phyloP scores from a whole-genome alignment of 208 protist genomes.

The Entamoeba dispar region DNA sequence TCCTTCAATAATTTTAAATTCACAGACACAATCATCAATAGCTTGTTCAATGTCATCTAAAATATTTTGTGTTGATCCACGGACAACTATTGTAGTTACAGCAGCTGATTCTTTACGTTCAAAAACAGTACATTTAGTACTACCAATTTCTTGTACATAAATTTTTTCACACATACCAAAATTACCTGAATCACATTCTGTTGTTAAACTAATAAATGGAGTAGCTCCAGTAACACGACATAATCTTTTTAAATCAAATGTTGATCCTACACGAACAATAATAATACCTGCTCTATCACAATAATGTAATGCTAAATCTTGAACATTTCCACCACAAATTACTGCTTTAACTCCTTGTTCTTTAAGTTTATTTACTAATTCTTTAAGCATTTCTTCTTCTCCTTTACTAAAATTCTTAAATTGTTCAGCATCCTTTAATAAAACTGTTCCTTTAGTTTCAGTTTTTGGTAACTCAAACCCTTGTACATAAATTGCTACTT shows the following conservation, averaged over 20 bases:
- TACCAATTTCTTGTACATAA: conserved; percentile 1
- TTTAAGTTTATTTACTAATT: background rate
- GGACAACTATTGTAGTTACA: conserved; percentile 77
- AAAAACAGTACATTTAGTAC: background rate
- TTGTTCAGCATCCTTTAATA: conserved; percentile 81
- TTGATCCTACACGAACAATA: conserved; percentile 1
- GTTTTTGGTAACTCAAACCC: conserved; percentile 7
- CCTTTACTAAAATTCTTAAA: conserved; percentile 62
- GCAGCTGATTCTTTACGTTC: background rate
- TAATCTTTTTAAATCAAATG: conserved; percentile 17
- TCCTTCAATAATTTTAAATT: background rate
- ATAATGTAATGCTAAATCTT: conserved; percentile 17
- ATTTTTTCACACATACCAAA: conserved; percentile 5
- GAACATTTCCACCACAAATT: background rate
- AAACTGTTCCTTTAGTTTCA: conserved; percentile 30
- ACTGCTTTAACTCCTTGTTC: conserved; percentile 1
- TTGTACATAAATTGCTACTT: conserved; percentile 24
- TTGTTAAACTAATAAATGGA: background rate
- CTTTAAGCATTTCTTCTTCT: conserved; percentile 3
- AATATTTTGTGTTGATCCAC: conserved; percentile 82
- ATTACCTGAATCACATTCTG: background rate
- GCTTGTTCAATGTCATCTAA: conserved; percentile 75
- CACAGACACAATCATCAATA: conserved; percentile 34
- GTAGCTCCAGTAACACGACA: conserved; percentile 3
- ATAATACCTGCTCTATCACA: conserved; percentile 3